phyloP scores from a whole-genome alignment of 441 rosid species.

The Aleurites moluccanus region DNA sequence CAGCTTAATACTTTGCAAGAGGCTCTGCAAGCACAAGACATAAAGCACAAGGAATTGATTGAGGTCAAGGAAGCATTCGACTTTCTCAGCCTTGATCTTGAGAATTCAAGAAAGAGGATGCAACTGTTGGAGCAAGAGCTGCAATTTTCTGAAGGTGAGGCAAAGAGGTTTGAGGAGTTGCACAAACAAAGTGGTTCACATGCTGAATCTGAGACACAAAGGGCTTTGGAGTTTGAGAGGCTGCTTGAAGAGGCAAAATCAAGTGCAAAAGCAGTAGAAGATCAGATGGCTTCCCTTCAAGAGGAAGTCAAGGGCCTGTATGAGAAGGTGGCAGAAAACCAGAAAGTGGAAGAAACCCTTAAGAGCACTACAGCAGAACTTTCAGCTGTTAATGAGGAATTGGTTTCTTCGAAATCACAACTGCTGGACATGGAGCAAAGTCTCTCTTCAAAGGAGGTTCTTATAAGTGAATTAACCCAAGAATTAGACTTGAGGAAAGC shows the following conservation, averaged over 20 bases:
- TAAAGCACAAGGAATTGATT: constrained; percentile 67
- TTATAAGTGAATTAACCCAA: constrained; percentile 50
- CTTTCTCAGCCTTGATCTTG: constrained; percentile 62
- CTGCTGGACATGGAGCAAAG: constrained; percentile 55
- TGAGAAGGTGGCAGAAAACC: constrained; percentile 63
- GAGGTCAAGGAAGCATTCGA: constrained; percentile 80
- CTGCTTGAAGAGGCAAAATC: constrained; percentile 61
- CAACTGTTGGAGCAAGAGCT: constrained; percentile 68
- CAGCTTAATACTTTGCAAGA: constrained; percentile 67
- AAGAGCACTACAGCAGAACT: constrained; percentile 58
- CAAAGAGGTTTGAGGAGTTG: constrained; percentile 76
- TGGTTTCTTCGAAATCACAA: constrained; percentile 59
- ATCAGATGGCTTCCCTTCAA: constrained; percentile 52
- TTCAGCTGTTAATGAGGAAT: constrained; percentile 65
- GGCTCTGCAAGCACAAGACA: constrained; percentile 64
- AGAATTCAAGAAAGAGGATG: constrained; percentile 63
- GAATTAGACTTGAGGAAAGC: constrained; percentile 64
- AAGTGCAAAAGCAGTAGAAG: constrained; percentile 64
- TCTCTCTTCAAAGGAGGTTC: constrained; percentile 63
- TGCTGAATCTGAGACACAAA: constrained; percentile 75
- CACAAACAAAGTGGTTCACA: constrained; percentile 73
- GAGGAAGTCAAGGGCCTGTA: constrained; percentile 71
- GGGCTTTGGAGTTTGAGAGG: constrained; percentile 74
- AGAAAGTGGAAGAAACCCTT: constrained; percentile 71
- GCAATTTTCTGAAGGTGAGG: constrained; percentile 53